These are phyloP conservation scores for Orbilia quercus DNA, from an alignment of 2,329 filamentous ascomycete species.

Conservation along the genomic window DNA sequence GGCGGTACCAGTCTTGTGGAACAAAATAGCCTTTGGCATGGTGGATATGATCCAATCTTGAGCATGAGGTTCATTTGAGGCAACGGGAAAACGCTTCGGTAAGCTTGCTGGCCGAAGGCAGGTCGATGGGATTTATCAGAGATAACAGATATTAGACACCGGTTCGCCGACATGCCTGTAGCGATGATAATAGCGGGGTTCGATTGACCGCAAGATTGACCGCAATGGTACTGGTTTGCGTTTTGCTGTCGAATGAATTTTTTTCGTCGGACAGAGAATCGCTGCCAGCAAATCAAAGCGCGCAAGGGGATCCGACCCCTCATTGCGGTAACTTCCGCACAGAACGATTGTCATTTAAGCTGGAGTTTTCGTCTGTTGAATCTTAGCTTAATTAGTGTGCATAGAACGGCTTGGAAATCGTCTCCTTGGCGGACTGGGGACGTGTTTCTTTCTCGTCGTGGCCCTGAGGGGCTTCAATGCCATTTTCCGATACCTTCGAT, in stretches of 20 bases:
- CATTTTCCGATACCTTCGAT: constrained; percentile 19
- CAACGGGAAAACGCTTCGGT: constrained; percentile 28
- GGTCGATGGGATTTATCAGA: constrained; percentile 9
- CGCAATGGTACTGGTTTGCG: too few species aligned
- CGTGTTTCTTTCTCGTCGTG: too few species aligned
- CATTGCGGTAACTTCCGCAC: constrained; percentile 29
- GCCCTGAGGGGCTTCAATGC: background rate
- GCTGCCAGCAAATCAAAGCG: too few species aligned
- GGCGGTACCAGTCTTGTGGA: constrained; percentile 33
- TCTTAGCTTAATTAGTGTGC: too few species aligned
- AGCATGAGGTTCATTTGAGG: background rate
- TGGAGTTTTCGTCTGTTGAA: background rate
- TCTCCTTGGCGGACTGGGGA: too few species aligned
- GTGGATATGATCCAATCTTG: constrained; percentile 6
- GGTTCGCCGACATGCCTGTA: background rate
- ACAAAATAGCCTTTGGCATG: constrained; percentile 21
- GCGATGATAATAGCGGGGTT: constrained; percentile 34
- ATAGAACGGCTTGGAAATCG: too few species aligned
- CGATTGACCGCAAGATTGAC: background rate
- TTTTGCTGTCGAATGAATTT: too few species aligned
- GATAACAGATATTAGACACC: constrained; percentile 6
- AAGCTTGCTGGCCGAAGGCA: constrained; percentile 27
- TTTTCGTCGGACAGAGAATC: too few species aligned
- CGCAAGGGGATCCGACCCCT: too few species aligned
- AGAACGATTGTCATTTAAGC: constrained; percentile 6